Evolutionary conservation across 192 early-diverging fungal species (phyloP), one percentile per base, ranked within the genome.

Genomic region (Cladochytrium replicatum): DNA sequence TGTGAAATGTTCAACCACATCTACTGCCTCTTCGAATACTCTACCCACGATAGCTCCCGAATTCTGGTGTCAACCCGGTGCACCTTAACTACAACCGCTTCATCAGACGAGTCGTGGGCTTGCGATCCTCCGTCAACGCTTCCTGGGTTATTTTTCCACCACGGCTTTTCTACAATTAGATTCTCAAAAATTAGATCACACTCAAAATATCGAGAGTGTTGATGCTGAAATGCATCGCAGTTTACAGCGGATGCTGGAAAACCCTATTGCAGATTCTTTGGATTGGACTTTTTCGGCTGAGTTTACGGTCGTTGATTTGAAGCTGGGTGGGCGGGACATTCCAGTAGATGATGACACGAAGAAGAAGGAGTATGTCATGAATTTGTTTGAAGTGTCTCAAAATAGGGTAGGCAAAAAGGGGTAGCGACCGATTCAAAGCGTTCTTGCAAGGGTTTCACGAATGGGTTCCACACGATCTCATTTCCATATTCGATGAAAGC

Each of bases 1-100:
- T 89, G 95, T 64, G 91, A 95, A 60, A 94, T 98, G 89, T 98
- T 98, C 68, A 93, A 98, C 64, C 94, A 92, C n/a, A 81, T 87
- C 66, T 86, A 82, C 68, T 84, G 88, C 54, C 73, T 98, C 50
- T 98, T 98, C 52, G 91, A 98, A 67, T 98, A 96, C 70, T 92
- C 89, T 41, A 89, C 89, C 2, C 89, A 94, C 71, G 92, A 95
- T 68, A 91, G 87, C 58, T 98, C 69, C 89, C 92, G 23, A 80
- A 95, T 66, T 92, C 89, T 7, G 83, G 72, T 39, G 80, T 98
- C 51, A 94, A 98, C 60, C 89, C 94, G 26, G 92, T 95, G 55
- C 94, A 98, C 75, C 72, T 98, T 41, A 91, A 91, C 65, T 94
- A 95, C 73, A 95, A 94, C 71, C 86, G 85, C 65, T 98, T 98